These are phyloP conservation scores for Neonectria magnoliae DNA, from an alignment of 2,329 filamentous ascomycete genomes.

Conservation along the genomic window DNA sequence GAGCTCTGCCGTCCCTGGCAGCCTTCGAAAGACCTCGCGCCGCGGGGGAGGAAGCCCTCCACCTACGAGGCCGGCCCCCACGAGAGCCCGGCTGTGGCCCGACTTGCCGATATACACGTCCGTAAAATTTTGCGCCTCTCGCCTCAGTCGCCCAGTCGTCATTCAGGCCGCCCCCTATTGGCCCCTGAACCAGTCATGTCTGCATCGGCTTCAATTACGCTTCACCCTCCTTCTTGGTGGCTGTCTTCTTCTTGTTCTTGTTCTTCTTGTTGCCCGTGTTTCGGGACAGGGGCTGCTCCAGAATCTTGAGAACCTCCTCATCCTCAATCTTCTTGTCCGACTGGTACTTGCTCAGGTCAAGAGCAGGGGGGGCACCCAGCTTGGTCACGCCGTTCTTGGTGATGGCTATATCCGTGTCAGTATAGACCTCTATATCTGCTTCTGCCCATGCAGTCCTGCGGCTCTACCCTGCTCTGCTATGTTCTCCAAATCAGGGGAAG, in stretches of 20 bases:
- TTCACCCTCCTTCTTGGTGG: conserved; percentile 59
- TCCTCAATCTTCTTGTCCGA: conserved; percentile 98
- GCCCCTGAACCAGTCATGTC: conserved; percentile 27
- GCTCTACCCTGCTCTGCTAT: background rate
- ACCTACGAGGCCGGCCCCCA: conserved; percentile 29
- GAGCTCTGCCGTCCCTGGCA: conserved; percentile 27
- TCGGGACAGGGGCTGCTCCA: conserved; percentile 87
- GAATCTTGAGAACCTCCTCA: conserved; percentile 92
- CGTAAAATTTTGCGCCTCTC: conserved; percentile 26
- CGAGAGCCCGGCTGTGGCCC: conserved; percentile 25
- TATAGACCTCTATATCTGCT: background rate
- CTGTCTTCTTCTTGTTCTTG: conserved; percentile 79
- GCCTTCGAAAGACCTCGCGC: conserved; percentile 29
- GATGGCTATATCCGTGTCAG: conserved; percentile 70
- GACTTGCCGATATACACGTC: conserved; percentile 31
- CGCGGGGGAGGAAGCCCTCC: conserved; percentile 17
- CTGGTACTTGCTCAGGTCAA: conserved; percentile 85
- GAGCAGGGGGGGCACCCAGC: conserved; percentile 78
- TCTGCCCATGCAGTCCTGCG: background rate
- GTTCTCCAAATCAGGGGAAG: background rate
- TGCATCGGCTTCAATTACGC: conserved; percentile 39
- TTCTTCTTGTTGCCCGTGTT: conserved; percentile 94
- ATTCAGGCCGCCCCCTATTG: conserved; percentile 24
- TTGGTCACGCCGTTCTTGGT: conserved; percentile 97
- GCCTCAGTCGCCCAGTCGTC: conserved; percentile 21